phyloP scores from a whole-genome alignment of 345 rosid species.

The Eucalyptus cloeziana region DNA sequence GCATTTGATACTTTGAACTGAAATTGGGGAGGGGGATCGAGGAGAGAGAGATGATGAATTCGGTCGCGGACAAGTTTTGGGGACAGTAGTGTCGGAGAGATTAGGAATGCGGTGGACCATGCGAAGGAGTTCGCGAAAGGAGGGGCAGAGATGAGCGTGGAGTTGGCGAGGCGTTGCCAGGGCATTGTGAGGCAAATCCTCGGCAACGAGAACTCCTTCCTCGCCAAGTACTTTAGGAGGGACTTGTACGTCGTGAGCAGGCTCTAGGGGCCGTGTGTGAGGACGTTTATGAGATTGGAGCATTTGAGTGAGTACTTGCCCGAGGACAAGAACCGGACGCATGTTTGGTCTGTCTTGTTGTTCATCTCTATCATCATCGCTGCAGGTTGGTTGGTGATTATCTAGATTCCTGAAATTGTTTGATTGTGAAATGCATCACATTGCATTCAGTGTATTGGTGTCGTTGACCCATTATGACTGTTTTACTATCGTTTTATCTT shows the following conservation, averaged over 20 bases:
- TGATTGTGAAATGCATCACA: neutral
- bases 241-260: constrained; percentile 19
- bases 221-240: constrained; percentile 24
- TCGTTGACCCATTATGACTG: neutral
- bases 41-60: neutral
- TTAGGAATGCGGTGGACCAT: constrained; percentile 18
- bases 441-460: neutral
- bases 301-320: constrained; percentile 37
- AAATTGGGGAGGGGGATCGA: neutral
- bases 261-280: constrained; percentile 10
- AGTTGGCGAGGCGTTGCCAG: constrained; percentile 40
- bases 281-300: constrained; percentile 10
- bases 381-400: constrained; percentile 15
- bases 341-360: constrained; percentile 40
- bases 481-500: neutral
- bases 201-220: constrained; percentile 35
- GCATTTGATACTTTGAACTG: too few relatives aligned
- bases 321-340: constrained; percentile 54
- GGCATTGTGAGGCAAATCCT: constrained; percentile 45
- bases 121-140: constrained; percentile 37
- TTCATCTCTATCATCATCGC: constrained; percentile 34
- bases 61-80: neutral
- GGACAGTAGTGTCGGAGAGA: neutral
- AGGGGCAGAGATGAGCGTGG: constrained; percentile 43
- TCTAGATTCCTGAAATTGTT: neutral